Conservation (phyloP, 495 filamentous ascomycete species). For the Tuber brumale region DNA sequence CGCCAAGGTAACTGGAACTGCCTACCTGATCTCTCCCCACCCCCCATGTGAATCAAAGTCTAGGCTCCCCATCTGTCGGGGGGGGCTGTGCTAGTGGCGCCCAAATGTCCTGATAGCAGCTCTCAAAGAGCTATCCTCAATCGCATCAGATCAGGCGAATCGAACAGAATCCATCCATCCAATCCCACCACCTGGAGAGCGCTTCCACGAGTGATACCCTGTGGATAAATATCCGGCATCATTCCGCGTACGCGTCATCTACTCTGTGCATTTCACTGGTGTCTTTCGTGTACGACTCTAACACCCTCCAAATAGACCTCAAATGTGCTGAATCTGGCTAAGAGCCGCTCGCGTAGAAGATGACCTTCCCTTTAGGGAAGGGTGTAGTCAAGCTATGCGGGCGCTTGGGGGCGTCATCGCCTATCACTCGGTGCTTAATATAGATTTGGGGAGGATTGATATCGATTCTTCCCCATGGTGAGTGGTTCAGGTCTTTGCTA, state of each 20-base stretch:
- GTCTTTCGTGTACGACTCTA: background rate
- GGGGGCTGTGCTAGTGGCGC: background rate
- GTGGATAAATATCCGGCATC: background rate
- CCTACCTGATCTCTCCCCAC: too few relatives aligned
- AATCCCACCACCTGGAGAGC: background rate
- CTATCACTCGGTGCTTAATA: background rate
- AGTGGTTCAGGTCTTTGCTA: background rate
- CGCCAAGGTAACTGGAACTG: background rate
- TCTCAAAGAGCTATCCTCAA: background rate
- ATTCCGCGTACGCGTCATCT: background rate
- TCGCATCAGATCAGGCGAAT: background rate
- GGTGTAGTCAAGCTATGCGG: background rate
- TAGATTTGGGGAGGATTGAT: background rate
- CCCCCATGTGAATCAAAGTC: background rate
- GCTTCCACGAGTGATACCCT: background rate
- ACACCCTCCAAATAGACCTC: background rate
- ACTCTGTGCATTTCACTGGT: background rate
- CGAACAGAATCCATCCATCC: background rate
- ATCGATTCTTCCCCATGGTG: background rate
- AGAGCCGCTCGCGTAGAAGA: background rate
- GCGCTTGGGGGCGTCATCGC: background rate
- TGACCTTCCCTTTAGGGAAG: background rate
- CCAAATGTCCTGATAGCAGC: too few relatives aligned
- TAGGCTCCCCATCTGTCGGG: background rate
- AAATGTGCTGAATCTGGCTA: background rate